These are phyloP conservation scores for Prunella vulgaris DNA, from an alignment of 257 asterid genomes.

Conservation along the genomic window DNA sequence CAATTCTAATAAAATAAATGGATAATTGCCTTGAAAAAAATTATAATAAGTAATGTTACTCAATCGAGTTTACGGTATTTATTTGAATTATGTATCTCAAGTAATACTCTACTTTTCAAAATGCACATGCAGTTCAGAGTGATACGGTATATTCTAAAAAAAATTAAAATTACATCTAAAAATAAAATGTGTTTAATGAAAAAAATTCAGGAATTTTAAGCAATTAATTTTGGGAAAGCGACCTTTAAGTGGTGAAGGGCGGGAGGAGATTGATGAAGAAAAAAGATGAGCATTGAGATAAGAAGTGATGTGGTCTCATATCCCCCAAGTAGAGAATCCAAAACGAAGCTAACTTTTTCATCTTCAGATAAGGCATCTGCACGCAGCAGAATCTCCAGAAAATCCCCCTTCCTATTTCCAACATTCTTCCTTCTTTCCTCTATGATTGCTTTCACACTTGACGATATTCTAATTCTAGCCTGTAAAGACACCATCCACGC, in stretches of 20 bases:
- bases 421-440: constrained; percentile 52
- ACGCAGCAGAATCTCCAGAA: constrained; percentile 52
- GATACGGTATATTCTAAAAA: too few relatives aligned
- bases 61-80: too few relatives aligned
- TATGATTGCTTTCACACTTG: constrained; percentile 72
- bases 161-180: too few relatives aligned
- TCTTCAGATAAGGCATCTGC: constrained; percentile 68
- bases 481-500: constrained; percentile 57
- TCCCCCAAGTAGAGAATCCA: constrained; percentile 74
- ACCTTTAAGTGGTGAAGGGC: constrained; percentile 59
- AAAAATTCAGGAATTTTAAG: too few relatives aligned
- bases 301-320: constrained; percentile 75
- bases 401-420: constrained; percentile 39
- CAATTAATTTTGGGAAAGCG: too few relatives aligned
- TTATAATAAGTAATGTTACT: too few relatives aligned
- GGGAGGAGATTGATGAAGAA: constrained; percentile 37
- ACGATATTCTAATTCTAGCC: constrained; percentile 82
- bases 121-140: too few relatives aligned
- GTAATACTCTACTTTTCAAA: too few relatives aligned
- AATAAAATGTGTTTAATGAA: too few relatives aligned
- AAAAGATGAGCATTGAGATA: constrained; percentile 52
- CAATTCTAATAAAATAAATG: too few relatives aligned
- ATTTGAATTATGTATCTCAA: too few relatives aligned
- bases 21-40: too few relatives aligned
- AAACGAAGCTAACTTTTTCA: constrained; percentile 72